Base-by-base conservation (phyloP, 2,329 filamentous ascomycete species). In the Chaetomium sp. region DNA sequence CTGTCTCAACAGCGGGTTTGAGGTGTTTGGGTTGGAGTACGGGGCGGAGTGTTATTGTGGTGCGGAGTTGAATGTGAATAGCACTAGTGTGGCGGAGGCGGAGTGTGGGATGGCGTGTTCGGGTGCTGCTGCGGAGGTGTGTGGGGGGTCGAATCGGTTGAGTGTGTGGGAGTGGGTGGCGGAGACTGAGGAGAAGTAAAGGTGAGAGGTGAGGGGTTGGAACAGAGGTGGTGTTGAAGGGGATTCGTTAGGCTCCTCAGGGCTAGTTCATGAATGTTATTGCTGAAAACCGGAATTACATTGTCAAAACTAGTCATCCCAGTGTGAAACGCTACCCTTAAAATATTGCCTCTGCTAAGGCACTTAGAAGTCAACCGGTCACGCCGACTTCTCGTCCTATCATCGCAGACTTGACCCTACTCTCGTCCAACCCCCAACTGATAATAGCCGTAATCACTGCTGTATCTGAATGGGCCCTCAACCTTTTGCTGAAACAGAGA, bases 61-160 rank as follows among this genome's bases (percentile, higher is more conserved):
- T 3, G 50, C 59, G 33, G 55, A 40, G 19, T 46, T 66, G 9
- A 45, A 58, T 50, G 59, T 40, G 33, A 57, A 49, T 14, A 64
- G 58, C 59, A 60, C 41, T 46, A 49, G 36, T 19, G 55, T 50
- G 34, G 19, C 42, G 12, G 55, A 49, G 6, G 34, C 50, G 7
- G 64, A 67, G 14, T 71, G 69, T 52, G 54, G 41, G 41, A 67
- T 69, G 64, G 53, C 62, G 2, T 72, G 69, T 55, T 53, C 60
- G 2, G 69, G 69, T n/a, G 60, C 66, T 45, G n/a, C 57, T 4
- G 55, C 32, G 10, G 57, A 69, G 59, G 54, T 66, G 4, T 72
- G 70, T 14, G 70, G 70, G 45, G 68, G 66, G 4, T 60, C 65
- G 2, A 61, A 66, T 35, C 56, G 66, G 46, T 48, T 72, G 52